These are phyloP conservation scores for Solanum pinnatisectum DNA, from an alignment of 257 asterid species.

Conservation along the genomic window DNA sequence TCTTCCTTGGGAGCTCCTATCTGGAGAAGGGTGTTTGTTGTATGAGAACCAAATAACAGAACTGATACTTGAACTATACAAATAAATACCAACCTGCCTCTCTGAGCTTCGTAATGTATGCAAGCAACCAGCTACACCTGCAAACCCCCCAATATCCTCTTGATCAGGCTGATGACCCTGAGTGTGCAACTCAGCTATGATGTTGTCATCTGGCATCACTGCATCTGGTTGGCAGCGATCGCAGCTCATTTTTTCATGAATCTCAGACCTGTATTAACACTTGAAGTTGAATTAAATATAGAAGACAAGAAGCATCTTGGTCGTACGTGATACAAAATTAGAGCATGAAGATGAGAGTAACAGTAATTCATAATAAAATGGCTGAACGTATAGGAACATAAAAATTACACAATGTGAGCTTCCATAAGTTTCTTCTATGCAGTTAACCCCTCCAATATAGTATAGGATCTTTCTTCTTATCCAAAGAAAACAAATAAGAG, in stretches of 20 bases:
- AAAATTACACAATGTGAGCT: neutral
- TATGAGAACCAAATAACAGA: neutral
- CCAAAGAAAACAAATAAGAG: neutral
- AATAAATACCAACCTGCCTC: constrained; percentile 51
- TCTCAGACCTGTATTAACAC: constrained; percentile 59
- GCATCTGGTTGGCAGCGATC: constrained; percentile 49
- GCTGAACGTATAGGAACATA: neutral
- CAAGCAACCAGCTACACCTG: constrained; percentile 65
- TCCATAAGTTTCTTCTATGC: neutral
- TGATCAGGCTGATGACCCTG: constrained; percentile 31
- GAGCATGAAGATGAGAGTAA: neutral
- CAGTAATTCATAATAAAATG: neutral
- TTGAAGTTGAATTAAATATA: neutral
- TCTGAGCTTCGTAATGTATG: constrained; percentile 58
- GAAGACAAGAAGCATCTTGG: neutral
- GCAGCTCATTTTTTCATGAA: constrained; percentile 89
- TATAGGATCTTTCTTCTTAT: neutral
- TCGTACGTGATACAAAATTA: neutral
- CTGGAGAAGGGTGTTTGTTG: constrained; percentile 14
- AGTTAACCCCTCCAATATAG: neutral
- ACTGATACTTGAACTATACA: neutral
- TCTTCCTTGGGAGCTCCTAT: constrained; percentile 94
- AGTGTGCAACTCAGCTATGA: constrained; percentile 16
- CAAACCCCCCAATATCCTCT: constrained; percentile 93
- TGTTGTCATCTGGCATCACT: constrained; percentile 14